phyloP scores from a whole-genome alignment of 768 basidiomycete genomes.

The Suillus americanus region DNA sequence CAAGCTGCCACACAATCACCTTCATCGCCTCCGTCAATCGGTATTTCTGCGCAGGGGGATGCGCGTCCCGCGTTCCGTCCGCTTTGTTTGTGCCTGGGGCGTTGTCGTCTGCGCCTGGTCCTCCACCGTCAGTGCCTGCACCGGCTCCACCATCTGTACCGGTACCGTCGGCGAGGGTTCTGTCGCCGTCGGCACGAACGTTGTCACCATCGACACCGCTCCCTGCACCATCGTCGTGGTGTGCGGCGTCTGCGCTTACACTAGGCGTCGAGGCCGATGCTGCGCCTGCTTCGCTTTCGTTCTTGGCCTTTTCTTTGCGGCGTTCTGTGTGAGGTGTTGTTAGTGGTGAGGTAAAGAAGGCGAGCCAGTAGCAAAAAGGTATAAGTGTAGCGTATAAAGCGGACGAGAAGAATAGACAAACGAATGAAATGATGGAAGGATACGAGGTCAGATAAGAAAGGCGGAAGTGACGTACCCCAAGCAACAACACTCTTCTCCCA shows the following conservation, averaged over 20 bases:
- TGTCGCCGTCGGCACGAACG: not conserved
- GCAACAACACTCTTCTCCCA: slow-evolving; percentile 67
- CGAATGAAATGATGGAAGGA: not conserved
- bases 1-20: slow-evolving; percentile 74
- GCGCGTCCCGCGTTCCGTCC: slow-evolving; percentile 38
- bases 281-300: not conserved
- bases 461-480: slow-evolving; percentile 55
- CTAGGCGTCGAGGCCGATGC: slow-evolving; percentile 28
- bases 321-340: too few species aligned
- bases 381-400: not conserved
- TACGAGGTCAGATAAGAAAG: not conserved
- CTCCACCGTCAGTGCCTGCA: not conserved
- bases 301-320: too few species aligned
- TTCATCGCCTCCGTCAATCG: slow-evolving; percentile 82
- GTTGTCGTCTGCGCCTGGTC: slow-evolving; percentile 11
- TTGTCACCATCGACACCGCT: not conserved
- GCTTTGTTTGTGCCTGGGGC: slow-evolving; percentile 21
- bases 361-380: not conserved
- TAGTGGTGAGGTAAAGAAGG: too few species aligned
- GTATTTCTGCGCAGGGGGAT: slow-evolving; percentile 77
- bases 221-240: slow-evolving; percentile 29
- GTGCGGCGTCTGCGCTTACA: slow-evolving; percentile 16
- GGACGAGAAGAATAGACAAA: not conserved
- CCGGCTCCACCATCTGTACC: not conserved
- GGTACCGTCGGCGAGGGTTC: not conserved